A percentile compares a stretch with the other conserved stretches of the same genome.
Conservation (phyloP, 495 filamentous ascomycete species). For the Thozetella sp. region DNA sequence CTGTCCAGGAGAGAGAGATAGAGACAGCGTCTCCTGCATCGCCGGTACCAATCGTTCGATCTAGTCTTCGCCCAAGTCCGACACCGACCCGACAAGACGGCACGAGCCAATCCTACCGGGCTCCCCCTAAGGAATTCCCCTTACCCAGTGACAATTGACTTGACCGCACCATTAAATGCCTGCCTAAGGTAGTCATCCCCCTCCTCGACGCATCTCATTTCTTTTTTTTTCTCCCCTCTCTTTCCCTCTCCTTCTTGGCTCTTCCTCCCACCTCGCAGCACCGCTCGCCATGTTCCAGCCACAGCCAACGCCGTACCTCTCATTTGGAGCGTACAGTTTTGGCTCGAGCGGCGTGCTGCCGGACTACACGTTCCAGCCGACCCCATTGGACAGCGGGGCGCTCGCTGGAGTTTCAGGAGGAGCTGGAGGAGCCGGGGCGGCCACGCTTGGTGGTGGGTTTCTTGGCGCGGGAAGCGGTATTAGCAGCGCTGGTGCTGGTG, state of each 20-base stretch:
- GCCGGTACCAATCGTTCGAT: not conserved
- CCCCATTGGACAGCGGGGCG: slow-evolving; percentile 34
- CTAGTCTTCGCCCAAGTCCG: not conserved
- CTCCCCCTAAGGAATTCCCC: not conserved
- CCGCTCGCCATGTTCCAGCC: slow-evolving; percentile 54
- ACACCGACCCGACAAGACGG: not conserved
- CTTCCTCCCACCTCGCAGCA: slow-evolving; percentile 1
- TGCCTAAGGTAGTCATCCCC: not conserved
- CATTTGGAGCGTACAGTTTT: slow-evolving; percentile 36
- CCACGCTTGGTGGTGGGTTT: slow-evolving; percentile 8
- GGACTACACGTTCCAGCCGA: slow-evolving; percentile 44
- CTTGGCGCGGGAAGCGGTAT: slow-evolving; percentile 4
- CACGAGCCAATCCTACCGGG: not conserved
- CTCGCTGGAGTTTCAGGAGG: slow-evolving; percentile 19
- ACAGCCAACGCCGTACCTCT: slow-evolving; percentile 47
- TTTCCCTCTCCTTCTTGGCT: slow-evolving; percentile 6
- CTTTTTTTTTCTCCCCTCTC: slow-evolving; percentile 15
- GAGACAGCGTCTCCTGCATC: too few species aligned
- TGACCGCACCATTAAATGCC: not conserved
- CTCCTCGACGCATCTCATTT: not conserved
- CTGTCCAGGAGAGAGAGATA: too few species aligned
- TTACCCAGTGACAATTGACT: not conserved
- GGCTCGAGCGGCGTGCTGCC: slow-evolving; percentile 37
- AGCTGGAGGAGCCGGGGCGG: slow-evolving; percentile 11
- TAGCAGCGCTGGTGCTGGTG: slow-evolving; percentile 16